Evolutionary conservation across 139 green algal genomes (phyloP), one percentile per base, ranked within the genome.

Genomic region (Chlorella vulgaris): DNA sequence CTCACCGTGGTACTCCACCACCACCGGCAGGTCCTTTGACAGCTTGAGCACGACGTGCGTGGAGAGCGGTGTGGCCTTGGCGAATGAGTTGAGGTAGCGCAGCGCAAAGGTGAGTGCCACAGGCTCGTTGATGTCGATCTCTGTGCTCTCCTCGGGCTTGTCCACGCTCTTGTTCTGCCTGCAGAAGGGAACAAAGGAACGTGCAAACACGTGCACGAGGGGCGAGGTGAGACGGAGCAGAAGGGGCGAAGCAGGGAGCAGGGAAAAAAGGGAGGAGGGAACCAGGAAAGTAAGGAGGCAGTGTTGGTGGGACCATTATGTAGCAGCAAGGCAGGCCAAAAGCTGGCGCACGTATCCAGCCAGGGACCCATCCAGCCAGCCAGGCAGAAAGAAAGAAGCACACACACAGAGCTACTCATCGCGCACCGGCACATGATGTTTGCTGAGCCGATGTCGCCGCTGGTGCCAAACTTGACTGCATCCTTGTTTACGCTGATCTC

Each of bases 31-130:
- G 70, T 99, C 93, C 86, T 95, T 96, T 42, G 88, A 93, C 80
- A 99, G 91, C 50, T 82, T 91, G 3, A 99, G 84, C 69, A 91
- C 93, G 31, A 97, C 94, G 31, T 88, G 81, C 4, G 71, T 38
- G 26, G 84, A 84, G 39, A 95, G 85, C 29, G 90, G 80, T 31
- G 91, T 92, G 53, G 84, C 83, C 89, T 99, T 99, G 79, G 94
- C 93, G 84, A 99, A 99, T 63, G 91, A 96, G 88, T 97, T 98
- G 60, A 99, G 90, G 92, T 99, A 99, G 40, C 96, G 93, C 65
- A 99, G 88, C 10, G 96, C 96, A 88, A 99, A 99, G 22, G 94
- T 98, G 21, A 98, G 91, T 3, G 87, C 84, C 26, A 99, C 96
- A 24, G 97, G 96, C 86, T 99, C 95, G 55, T 95, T 87, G 70